Percentiles rank a stretch among this genome's conserved stretches.
Conservation (phyloP, 352 stramenopile genomes). For the Elongisporangium prolatum region DNA sequence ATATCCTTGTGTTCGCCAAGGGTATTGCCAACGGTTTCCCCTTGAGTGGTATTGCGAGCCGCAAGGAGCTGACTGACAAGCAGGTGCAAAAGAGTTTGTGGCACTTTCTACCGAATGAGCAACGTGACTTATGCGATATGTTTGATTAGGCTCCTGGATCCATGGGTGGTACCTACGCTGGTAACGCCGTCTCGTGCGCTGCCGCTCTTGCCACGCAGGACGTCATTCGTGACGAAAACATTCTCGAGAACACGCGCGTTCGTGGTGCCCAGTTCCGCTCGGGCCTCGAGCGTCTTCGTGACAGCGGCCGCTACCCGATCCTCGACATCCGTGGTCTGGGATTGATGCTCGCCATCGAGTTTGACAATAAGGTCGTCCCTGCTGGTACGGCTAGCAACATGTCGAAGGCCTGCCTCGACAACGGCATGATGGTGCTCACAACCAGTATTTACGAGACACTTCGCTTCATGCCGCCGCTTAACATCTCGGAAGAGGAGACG, state of each 20-base stretch:
- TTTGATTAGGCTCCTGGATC: conserved; percentile 63
- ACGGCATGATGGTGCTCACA: conserved; percentile 90
- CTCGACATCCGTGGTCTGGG: conserved; percentile 88
- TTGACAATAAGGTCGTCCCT: conserved; percentile 50
- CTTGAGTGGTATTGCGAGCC: conserved; percentile 85
- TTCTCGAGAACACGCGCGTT: conserved; percentile 78
- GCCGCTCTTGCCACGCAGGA: conserved; percentile 88
- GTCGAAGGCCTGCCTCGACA: conserved; percentile 73
- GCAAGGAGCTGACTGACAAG: conserved; percentile 81
- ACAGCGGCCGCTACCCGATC: conserved; percentile 75
- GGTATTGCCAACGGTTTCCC: conserved; percentile 91
- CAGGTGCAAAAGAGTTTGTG: conserved; percentile 21
- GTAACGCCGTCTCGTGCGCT: conserved; percentile 90
- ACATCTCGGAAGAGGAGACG: conserved; percentile 75
- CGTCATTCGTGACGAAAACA: conserved; percentile 85
- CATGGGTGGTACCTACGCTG: conserved; percentile 91
- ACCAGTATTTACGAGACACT: conserved; percentile 90
- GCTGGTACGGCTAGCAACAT: conserved; percentile 71
- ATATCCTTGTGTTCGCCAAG: conserved; percentile 93
- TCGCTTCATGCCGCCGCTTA: conserved; percentile 91
- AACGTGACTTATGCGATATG: neutral
- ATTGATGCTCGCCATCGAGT: conserved; percentile 92
- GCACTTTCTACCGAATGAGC: neutral
- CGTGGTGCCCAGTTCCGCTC: conserved; percentile 73
- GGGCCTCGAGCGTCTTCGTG: conserved; percentile 58